Conservation (phyloP, 768 basidiomycete species). For the Pleurotus djamor region DNA sequence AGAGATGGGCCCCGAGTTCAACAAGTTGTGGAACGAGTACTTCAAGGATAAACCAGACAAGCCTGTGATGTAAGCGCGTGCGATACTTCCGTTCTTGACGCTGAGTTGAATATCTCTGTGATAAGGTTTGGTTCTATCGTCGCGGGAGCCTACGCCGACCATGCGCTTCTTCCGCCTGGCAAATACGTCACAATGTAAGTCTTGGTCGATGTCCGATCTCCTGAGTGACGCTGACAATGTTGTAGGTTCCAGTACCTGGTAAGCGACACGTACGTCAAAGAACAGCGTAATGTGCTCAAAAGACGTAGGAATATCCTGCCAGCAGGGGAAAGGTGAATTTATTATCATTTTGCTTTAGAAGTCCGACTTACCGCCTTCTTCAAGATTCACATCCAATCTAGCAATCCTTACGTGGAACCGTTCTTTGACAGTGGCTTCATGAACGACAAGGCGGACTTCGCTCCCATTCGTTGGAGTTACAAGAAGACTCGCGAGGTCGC, state of each 20-base stretch:
- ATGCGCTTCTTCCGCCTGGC: conserved; percentile 66
- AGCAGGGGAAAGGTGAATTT: conserved; percentile 63
- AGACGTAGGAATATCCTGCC: conserved; percentile 60
- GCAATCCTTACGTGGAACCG: conserved; percentile 62
- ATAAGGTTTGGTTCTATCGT: conserved; percentile 64
- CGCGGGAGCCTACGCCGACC: conserved; percentile 70
- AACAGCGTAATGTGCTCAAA: neutral
- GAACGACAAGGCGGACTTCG: conserved; percentile 77
- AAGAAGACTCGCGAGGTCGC: conserved; percentile 75
- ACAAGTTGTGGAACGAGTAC: conserved; percentile 63
- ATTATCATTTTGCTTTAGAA: neutral
- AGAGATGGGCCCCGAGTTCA: conserved; percentile 79
- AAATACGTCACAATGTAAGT: conserved; percentile 66
- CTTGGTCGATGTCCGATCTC: neutral
- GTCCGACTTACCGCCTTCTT: neutral
- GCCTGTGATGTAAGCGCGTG: conserved; percentile 56
- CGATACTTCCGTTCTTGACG: neutral
- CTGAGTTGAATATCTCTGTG: neutral
- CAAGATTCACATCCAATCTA: conserved; percentile 60
- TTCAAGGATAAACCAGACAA: conserved; percentile 83
- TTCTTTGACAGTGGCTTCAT: conserved; percentile 76
- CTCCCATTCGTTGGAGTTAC: conserved; percentile 75
- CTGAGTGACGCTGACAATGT: neutral
- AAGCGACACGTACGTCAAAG: conserved; percentile 11
- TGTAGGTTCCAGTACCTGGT: conserved; percentile 63